Percentiles rank a stretch among this genome's conserved stretches.
Conservation (phyloP, 2,329 filamentous ascomycete genomes). For the Calonectria honghensis region DNA sequence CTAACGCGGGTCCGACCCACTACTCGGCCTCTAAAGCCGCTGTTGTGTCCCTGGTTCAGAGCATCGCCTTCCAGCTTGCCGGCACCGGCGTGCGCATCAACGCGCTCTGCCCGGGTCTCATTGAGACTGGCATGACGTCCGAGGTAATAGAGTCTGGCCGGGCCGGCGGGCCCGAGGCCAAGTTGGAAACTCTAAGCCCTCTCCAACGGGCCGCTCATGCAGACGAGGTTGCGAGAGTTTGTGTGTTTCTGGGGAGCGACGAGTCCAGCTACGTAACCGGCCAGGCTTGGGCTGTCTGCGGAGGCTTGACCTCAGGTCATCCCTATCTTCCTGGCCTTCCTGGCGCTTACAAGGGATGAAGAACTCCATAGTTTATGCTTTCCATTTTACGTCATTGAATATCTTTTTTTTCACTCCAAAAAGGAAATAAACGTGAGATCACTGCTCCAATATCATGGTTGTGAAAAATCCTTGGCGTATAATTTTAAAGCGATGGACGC, state of each 20-base stretch:
- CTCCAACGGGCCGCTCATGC: neutral
- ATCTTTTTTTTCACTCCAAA: neutral
- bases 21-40: constrained; percentile 11
- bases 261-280: constrained; percentile 1
- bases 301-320: constrained; percentile 20
- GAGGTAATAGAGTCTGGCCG: neutral
- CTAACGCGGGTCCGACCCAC: constrained; percentile 1
- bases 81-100: constrained; percentile 16
- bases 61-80: constrained; percentile 4
- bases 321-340: neutral
- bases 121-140: constrained; percentile 5
- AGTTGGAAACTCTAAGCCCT: neutral
- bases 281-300: constrained; percentile 4
- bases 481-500: neutral
- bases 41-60: neutral
- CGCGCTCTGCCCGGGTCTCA: constrained; percentile 6
- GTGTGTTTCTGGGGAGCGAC: neutral
- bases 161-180: neutral
- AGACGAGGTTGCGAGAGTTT: constrained; percentile 1
- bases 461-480: neutral
- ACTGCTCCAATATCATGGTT: neutral
- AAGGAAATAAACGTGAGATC: neutral
- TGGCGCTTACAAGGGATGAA: neutral
- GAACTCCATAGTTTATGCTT: neutral
- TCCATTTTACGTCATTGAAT: neutral